Evolutionary conservation across 768 basidiomycete genomes (phyloP), one percentile per base, ranked within the genome.

Genomic region (Lentinula raphanica): DNA sequence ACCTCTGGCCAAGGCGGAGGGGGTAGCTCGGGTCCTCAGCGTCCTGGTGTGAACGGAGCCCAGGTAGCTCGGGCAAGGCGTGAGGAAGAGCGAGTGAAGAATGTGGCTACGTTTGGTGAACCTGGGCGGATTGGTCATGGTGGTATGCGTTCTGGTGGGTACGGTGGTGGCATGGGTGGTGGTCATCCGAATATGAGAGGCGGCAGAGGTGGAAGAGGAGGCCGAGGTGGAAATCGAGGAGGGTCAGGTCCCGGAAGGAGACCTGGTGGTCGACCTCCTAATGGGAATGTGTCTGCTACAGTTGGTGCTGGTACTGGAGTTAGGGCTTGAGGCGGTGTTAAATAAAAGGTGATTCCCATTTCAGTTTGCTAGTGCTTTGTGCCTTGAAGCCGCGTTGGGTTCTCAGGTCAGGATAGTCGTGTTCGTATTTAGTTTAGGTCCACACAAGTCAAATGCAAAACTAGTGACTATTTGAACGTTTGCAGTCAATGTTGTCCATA

Each of bases 21-120:
- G 23, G 59, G 76, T 27, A 76, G 76, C 15, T 71, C 79, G 12
- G 73, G 78, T 2, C 64, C 76, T 5, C 68, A n/a, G n/a, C n/a
- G 76, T 11, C 64, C 70, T 31, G 77, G 82, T 0, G 74, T 79
- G 0, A 78, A 72, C 0, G 46, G 51, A 23, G 51, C 35, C 7
- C 51, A 53, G 23, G 32, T 36, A 15, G 90, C 86, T 1, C 75
- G 86, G 54, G 89, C 83, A 63, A 78, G 90, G 63, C 72, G 91
- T 44, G 90, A 93, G 63, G 92, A 92, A 64, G 91, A 93, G 67
- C 72, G 91, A 59, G 89, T 91, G 70, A 84, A 81, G 70, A 93
- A 93, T 64, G 84, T 93, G 8, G 87, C 88, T 29, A 93, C 91
- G 7, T 94, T 94, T 76, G 92, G 91, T 2, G 91, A 93, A 68